These are phyloP conservation scores for Aulographum hederae DNA, from an alignment of 2,329 filamentous ascomycete genomes.

Conservation along the genomic window DNA sequence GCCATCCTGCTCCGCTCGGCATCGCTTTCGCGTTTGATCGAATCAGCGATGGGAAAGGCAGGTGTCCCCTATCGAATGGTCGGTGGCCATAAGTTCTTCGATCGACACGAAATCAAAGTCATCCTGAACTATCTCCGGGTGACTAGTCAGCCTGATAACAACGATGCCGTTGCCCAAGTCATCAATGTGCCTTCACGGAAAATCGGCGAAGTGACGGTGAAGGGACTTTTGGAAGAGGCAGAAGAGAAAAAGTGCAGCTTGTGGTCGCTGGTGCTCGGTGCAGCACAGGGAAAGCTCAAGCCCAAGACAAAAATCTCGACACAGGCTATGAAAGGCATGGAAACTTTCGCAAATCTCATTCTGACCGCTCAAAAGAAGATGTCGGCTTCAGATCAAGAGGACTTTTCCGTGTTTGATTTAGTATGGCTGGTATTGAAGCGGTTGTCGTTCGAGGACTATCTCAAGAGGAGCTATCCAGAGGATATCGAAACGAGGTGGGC, in stretches of 20 bases:
- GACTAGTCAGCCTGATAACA: slow-evolving; percentile 69
- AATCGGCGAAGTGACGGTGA: slow-evolving; percentile 64
- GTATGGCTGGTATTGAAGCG: slow-evolving; percentile 42
- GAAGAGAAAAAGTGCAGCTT: slow-evolving; percentile 49
- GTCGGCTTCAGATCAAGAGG: slow-evolving; percentile 19
- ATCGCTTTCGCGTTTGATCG: slow-evolving; percentile 66
- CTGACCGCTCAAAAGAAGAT: slow-evolving; percentile 37
- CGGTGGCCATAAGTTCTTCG: slow-evolving; percentile 79
- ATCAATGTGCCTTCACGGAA: slow-evolving; percentile 71
- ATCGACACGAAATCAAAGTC: slow-evolving; percentile 73
- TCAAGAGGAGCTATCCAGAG: slow-evolving; percentile 52
- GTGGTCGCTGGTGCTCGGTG: slow-evolving; percentile 53
- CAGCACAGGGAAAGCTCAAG: slow-evolving; percentile 31
- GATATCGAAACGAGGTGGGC: slow-evolving; percentile 67
- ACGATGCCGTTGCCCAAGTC: slow-evolving; percentile 66
- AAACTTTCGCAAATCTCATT: slow-evolving; percentile 40
- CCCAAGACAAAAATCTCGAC: slow-evolving; percentile 36
- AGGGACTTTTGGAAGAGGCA: slow-evolving; percentile 57
- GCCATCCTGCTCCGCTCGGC: slow-evolving; percentile 79
- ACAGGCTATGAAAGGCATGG: slow-evolving; percentile 37
- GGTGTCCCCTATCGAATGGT: slow-evolving; percentile 88
- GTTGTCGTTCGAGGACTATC: slow-evolving; percentile 54
- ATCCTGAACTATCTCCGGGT: slow-evolving; percentile 77
- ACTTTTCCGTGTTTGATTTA: slow-evolving; percentile 24
- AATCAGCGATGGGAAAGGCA: slow-evolving; percentile 59